Percentiles rank a stretch among this genome's conserved stretches.
Evolutionary conservation across 805 yeast species (phyloP).

Genomic region (Huiozyma sinensis): DNA sequence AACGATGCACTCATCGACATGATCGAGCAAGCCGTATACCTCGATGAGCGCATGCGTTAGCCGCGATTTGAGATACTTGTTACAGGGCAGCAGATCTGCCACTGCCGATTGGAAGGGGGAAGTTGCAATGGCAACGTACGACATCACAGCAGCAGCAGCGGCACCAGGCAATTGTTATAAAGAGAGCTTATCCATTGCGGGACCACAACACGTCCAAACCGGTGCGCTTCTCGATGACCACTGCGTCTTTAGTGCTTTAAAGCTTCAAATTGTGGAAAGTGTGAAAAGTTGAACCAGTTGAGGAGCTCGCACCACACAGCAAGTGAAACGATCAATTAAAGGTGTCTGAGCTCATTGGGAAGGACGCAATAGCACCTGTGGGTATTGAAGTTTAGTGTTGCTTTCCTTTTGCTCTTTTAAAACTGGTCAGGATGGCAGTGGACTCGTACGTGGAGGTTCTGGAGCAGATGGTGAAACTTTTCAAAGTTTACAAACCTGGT

Average conservation of each 20-base stretch:
- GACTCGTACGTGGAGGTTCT: slow-evolving; percentile 21
- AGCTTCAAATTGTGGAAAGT: too few relatives aligned
- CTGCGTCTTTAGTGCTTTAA: background rate
- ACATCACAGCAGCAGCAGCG: slow-evolving; percentile 6
- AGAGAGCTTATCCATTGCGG: too few relatives aligned
- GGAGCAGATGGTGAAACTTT: slow-evolving; percentile 21
- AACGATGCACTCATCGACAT: slow-evolving; percentile 16
- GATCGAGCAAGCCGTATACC: slow-evolving; percentile 13
- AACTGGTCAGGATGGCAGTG: slow-evolving; percentile 9
- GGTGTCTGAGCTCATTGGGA: too few relatives aligned
- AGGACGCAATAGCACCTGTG: too few relatives aligned
- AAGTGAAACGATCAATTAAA: too few relatives aligned
- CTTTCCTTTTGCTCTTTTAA: background rate
- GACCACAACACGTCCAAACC: background rate
- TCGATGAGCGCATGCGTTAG: slow-evolving; percentile 16
- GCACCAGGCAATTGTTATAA: too few relatives aligned
- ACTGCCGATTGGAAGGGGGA: slow-evolving; percentile 24
- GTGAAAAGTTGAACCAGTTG: too few relatives aligned
- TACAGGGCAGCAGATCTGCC: slow-evolving; percentile 26
- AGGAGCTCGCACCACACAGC: too few relatives aligned
- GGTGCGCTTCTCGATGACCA: background rate
- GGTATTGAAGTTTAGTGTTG: background rate
- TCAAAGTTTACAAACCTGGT: slow-evolving; percentile 27
- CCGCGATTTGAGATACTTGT: slow-evolving; percentile 18
- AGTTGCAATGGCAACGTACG: slow-evolving; percentile 15